Base-by-base conservation (phyloP, 495 filamentous ascomycete species). In the Trichoderma reesei region DNA sequence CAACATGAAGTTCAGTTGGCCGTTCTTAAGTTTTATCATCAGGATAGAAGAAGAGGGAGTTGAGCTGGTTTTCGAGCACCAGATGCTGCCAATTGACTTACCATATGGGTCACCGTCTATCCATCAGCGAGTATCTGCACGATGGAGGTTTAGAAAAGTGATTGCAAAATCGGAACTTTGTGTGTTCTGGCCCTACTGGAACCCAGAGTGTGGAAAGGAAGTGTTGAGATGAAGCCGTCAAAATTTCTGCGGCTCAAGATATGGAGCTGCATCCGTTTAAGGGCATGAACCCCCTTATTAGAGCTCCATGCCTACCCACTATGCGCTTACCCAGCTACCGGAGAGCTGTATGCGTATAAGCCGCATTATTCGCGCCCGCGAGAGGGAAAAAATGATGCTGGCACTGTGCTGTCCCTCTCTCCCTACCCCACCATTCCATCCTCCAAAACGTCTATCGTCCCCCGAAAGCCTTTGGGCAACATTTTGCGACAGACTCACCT, bases 1-100 rank as follows among this genome's bases (percentile, higher is more conserved):
- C 82, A 75, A 82, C 82, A 84, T 82, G 69, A 68, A 63, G 67
- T 82, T 84, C 80, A 78, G 81, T 81, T 82, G 80, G 78, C 80
- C 77, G 79, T 83, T 83, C 79, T 82, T 82, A 81, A 80, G 78
- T 54, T 74, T 67, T 75, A 69, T 81, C 77, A 81, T 81, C 79
- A 81, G 74, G 56, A 63, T 48, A 65, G 44, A 60, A 9, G 64
- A 56, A 65, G 44, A 60, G 11, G 64, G 61, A 11, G 36, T 13
- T 36, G 3, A 56, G 9, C 26, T 11, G 51, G 51, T 34, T 13
- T 31, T 33, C 3, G 34, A 34, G 51, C 38, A 39, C 38, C 38
- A 39, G 38, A 7, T 39, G 6, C 11, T 11, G 38, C 31, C 3
- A 41, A 56, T 33, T 33, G 31, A 56, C 51, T 33, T 51, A 44